Evolutionary conservation across 2,329 filamentous ascomycete genomes (phyloP), one percentile per base, ranked within the genome.

Genomic region (Diaporthe citri): DNA sequence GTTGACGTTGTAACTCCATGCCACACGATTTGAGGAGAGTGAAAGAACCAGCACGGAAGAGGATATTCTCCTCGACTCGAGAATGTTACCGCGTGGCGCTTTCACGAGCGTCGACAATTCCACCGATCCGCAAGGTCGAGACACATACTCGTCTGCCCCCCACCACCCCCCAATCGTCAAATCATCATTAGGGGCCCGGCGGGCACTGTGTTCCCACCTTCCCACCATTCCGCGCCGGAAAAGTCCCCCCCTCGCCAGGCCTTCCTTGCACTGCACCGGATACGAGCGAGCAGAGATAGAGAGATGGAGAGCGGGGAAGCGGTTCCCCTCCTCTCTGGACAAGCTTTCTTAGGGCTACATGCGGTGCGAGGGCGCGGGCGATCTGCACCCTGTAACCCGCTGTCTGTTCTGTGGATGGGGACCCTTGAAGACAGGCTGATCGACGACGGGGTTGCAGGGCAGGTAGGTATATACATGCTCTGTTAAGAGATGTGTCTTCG

Each of bases 161-260:
- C 64, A 48, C 25, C 31, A 48, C 25, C 31, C 43, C 48, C 31
- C 46, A 52, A 67, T 51, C 31, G 6, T 25, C 46, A 52, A 67
- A 64, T 64, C 25, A 64, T 31, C 13, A 28, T n/a, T n/a, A 28
- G 34, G 48, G 36, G 13, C 28, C 25, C 25, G 62, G 60, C 62
- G 71, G 74, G 46, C 46, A 60, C 74, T 69, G 70, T 75, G 60
- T 43, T 72, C 28, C 74, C 70, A 69, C 52, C 70, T 34, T 72
- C 31, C 74, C 74, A 75, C 60, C 74, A 51, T 73, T 75, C 74
- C 74, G 71, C 74, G 56, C 59, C 60, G 48, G 31, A 46, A 46
- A 48, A 41, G 41, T 25, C 39, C 39, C 25, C n/a, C 31, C 46
- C 57, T 31, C 41, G 28, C 62, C 64, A 73, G 70, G 57, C 71